Conservation (phyloP, 306 rosid genomes). For the Rubus parviflorus region DNA sequence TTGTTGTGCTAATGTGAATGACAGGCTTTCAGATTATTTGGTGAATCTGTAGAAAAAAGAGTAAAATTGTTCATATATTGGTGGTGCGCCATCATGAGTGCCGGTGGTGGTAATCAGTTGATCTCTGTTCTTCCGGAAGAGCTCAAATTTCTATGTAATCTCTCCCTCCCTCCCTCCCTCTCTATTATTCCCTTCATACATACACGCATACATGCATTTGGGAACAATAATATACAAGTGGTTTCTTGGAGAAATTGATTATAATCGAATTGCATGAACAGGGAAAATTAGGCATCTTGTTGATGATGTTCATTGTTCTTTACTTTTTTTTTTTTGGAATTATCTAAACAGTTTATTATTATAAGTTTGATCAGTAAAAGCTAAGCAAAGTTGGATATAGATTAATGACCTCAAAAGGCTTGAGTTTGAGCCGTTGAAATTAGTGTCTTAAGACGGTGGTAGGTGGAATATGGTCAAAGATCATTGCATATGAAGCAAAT, state of each 20-base stretch:
- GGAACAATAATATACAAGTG: neutral
- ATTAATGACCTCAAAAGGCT: neutral
- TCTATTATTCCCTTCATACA: neutral
- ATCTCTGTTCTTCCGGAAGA: slow-evolving; percentile 76
- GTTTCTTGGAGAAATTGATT: neutral
- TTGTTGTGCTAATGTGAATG: slow-evolving; percentile 6
- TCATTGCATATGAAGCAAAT: neutral
- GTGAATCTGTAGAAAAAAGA: neutral
- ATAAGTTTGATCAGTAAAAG: too few relatives aligned
- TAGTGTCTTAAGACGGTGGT: neutral
- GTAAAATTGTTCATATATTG: neutral
- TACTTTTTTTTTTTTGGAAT: neutral
- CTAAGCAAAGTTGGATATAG: neutral
- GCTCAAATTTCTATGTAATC: slow-evolving; percentile 71
- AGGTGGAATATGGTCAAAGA: neutral
- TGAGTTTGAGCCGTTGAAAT: neutral
- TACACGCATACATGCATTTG: neutral
- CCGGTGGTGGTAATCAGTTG: slow-evolving; percentile 38
- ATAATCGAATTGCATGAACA: neutral
- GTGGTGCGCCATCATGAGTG: slow-evolving; percentile 52
- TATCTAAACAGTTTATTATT: neutral
- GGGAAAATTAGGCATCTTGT: neutral
- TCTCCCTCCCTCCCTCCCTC: neutral
- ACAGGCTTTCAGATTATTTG: slow-evolving; percentile 23
- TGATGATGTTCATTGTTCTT: neutral